Conservation (phyloP, 768 basidiomycete species). For the Rhodotorula taiwanensis region DNA sequence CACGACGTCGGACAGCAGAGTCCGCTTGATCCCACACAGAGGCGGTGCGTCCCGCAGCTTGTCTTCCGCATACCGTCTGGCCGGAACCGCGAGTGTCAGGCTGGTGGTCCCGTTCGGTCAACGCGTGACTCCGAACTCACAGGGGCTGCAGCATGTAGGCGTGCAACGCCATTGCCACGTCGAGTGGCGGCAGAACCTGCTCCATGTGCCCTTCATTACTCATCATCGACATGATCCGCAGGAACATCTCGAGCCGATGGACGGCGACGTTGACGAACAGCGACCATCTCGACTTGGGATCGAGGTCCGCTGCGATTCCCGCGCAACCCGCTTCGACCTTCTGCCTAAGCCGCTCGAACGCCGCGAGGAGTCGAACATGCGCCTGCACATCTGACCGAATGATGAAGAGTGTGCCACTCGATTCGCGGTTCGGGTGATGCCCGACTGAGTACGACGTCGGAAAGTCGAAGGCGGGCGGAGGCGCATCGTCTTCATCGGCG, state of each 20-base stretch:
- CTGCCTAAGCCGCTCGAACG: slow-evolving; percentile 24
- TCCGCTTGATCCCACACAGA: no score
- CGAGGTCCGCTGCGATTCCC: not conserved
- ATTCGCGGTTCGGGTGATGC: no score
- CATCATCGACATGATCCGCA: not conserved
- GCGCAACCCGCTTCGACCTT: slow-evolving; percentile 1
- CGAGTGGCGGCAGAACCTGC: slow-evolving; percentile 31
- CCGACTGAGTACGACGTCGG: not conserved
- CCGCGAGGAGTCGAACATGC: slow-evolving; percentile 37
- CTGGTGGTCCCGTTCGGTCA: no score
- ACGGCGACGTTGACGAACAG: slow-evolving; percentile 32
- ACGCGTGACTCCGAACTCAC: slow-evolving; percentile 1
- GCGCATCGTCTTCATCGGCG: not conserved
- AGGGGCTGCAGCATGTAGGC: slow-evolving; percentile 34
- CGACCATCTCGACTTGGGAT: slow-evolving; percentile 33
- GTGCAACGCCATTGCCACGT: slow-evolving; percentile 37
- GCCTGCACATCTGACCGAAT: slow-evolving; percentile 5
- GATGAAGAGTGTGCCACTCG: not conserved
- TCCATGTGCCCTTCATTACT: no score
- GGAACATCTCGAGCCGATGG: slow-evolving; percentile 4
- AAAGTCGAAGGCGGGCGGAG: not conserved
- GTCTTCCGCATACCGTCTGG: no score
- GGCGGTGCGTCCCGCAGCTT: no score
- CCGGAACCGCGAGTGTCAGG: no score
- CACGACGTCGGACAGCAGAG: no score